Base-by-base conservation (phyloP, 2,329 filamentous ascomycete genomes). In the Tolypocladium pustulatum region DNA sequence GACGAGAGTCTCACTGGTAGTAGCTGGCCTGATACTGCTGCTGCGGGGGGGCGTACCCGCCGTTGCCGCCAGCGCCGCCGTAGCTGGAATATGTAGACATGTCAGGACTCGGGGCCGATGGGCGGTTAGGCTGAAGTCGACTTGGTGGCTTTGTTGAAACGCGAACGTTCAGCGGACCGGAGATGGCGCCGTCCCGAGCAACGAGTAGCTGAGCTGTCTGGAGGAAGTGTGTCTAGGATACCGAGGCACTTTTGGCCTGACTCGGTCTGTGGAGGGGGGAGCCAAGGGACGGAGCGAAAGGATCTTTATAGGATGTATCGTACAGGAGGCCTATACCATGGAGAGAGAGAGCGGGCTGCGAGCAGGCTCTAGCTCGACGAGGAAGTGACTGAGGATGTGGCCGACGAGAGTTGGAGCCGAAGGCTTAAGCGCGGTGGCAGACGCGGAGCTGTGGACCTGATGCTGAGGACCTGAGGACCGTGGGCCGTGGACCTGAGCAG, bases 21-120 rank as follows among this genome's bases (percentile, higher is more conserved):
- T 63, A 65, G 63, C 67, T 78, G 76, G 63, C 62, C 38, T 65
- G 68, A 58, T 68, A 71, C 61, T 80, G 76, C 58, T 71, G 72
- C 60, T 72, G 70, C 58, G 66, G 67, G 58, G 70, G 69, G 61
- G 69, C 78, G 69, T 75, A 74, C 62, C 79, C 79, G 69, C 75
- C 75, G 59, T 77, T 66, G 59, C 78, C 78, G 68, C 75, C 75
- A 62, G 78, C 79, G 69, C 75, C 75, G 60, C 77, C 74, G 67
- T 85, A 84, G 54, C 75, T 74, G 63, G 82, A 82, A 69, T 85
- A 87, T 67, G 82, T 84, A 64, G 85, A 86, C 85, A 87, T 88
- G 61, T 63, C 65, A 54, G 61, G 51, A 54, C 34, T 63, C 65
- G 51, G 61, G 46, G 54, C 34, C 54, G 55, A 41, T 17, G 40